Base-by-base conservation (phyloP, 495 filamentous ascomycete species). In the Glutinoglossum americanum region DNA sequence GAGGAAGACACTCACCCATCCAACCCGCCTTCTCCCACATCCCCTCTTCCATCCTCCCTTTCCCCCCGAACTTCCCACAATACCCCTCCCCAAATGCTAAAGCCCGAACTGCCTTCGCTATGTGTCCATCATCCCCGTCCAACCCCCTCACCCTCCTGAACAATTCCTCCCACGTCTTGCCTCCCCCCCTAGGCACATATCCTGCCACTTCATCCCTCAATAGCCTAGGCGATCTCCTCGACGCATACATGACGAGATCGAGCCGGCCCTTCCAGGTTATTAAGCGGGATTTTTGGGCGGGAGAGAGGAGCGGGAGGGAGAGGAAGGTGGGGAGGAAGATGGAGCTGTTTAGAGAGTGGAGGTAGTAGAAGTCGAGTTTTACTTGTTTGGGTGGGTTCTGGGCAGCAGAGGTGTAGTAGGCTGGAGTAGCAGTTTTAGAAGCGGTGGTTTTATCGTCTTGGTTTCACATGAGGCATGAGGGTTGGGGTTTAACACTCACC, bases 321-420 rank as follows among this genome's bases (percentile, higher is more conserved):
- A 78, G 63, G 62, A 85, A 75, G 10, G 69, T 65, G 9, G 74
- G 69, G 65, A 79, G 77, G 72, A 85, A 85, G 32, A 84, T 78
- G 10, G 76, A 76, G 35, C 66, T 68, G 63, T 81, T 86, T 60
- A 82, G 62, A 64, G 70, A 73, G 64, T 86, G 83, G 69, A 94
- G 83, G 65, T 80, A 75, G 70, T 83, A 92, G 66, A 96, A 96
- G 61, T 94, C 89, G 61, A 87, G 73, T 63, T 81, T 87, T 59
- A 80, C 67, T 19, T 71, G 57, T 62, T 89, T 84, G 3, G 73
- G 71, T 0, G 78, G 79, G 39, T 77, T 69, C 60, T 84, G 74
- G 0, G 87, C 77, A 1, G 75, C 71, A 3, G 70, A 66, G 1
- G 82, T 82, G 57, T 78, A 80, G 64, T 81, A 87, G 0, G 79